Base-by-base conservation (phyloP, 768 basidiomycete genomes). In the Multifurca ochricompacta region DNA sequence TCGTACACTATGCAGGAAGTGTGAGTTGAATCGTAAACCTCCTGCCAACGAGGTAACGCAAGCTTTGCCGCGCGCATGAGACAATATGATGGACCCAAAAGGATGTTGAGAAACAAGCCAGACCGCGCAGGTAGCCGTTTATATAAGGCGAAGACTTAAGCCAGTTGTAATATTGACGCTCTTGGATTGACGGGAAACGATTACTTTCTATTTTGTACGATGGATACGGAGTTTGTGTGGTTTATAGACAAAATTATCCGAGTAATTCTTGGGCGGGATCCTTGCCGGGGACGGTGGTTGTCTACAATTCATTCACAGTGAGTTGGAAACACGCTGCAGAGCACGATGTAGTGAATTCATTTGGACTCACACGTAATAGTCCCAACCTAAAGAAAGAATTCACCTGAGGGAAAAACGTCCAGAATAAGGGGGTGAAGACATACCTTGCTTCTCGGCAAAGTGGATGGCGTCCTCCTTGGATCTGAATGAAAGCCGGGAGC, bases 381-480 rank as follows among this genome's bases (percentile, higher is more conserved):
- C 85, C 94, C 93, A 96, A 36, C 90, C 89, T 91, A 63, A 10
- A 23, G 37, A 59, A n/a, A 64, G 63, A 14, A 51, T 37, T 48
- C 44, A n/a, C n/a, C 43, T 34, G 43, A n/a, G n/a, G 18, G 55
- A 13, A 61, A 32, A 45, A 23, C 11, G 39, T 19, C 37, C 27
- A 53, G 57, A 27, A 9, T 16, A 49, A 19, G 8, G 30, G 16
- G 31, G 34, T 30, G 36, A 53, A 59, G 19, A 56, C 73, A 41
- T 62, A 84, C 92, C 95, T 77, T 98, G 95, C 73, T 93, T 96
- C 77, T 96, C 94, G 21, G 92, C 88, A 66, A 97, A 98, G 64
- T 91, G 88, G 48, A 95, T 76, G 31, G 95, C 95, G 64, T 91
- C 91, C 66, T 91, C 90, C 70, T 87, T 89, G 50, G 81, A 82